Conservation (phyloP, 2,329 filamentous ascomycete species). For the Pleoardoris graminearum region DNA sequence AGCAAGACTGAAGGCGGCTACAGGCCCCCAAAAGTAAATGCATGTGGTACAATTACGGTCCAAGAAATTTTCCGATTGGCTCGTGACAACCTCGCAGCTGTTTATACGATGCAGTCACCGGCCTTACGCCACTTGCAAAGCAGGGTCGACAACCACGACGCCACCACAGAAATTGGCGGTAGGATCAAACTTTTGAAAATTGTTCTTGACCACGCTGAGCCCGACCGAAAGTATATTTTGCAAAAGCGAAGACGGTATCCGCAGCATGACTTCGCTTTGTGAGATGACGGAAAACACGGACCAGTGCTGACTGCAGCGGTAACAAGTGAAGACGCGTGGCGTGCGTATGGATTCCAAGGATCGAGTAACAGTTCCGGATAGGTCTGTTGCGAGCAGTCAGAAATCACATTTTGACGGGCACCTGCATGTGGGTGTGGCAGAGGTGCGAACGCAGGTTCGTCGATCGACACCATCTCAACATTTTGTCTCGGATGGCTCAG, state of each 20-base stretch:
- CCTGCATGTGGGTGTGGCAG: conserved; percentile 1
- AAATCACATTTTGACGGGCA: conserved; percentile 4
- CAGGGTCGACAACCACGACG: no score
- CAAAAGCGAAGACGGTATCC: neutral
- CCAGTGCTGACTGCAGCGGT: conserved; percentile 14
- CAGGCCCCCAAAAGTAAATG: conserved; percentile 1
- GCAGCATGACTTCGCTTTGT: neutral
- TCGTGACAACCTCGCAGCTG: neutral
- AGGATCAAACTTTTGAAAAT: neutral
- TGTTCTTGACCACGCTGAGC: neutral
- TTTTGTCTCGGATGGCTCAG: conserved; percentile 7
- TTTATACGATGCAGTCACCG: no score
- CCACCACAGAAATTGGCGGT: neutral
- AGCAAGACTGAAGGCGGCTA: conserved; percentile 1
- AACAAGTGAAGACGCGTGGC: neutral
- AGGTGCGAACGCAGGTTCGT: conserved; percentile 33
- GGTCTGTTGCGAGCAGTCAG: neutral
- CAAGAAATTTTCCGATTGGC: conserved; percentile 11
- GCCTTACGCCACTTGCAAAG: conserved; percentile 3
- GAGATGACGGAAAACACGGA: conserved; percentile 5
- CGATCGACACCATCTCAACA: conserved; percentile 20
- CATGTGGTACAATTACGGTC: neutral
- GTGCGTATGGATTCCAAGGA: neutral
- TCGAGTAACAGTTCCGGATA: conserved; percentile 4
- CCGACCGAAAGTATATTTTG: neutral